Evolutionary conservation across 352 stramenopile genomes (phyloP), one percentile per base, ranked within the genome.

Genomic region (Globisporangium barbulae): DNA sequence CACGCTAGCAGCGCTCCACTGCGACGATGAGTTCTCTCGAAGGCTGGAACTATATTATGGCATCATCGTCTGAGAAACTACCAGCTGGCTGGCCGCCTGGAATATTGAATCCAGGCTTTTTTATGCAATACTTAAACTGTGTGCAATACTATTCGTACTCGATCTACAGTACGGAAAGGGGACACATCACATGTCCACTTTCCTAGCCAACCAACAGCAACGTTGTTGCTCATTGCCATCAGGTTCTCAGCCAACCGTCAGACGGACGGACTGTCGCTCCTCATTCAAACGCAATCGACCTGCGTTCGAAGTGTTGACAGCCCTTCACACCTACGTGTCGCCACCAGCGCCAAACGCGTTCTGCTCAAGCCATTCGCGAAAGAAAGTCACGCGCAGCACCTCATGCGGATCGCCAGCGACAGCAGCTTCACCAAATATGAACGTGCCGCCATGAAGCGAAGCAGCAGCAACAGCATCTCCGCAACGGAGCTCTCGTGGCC

Each of bases 371-470:
- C 54, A 61, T 52, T 61, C 37, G 49, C 49, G 52, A 57, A 41
- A 42, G 30, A 57, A 57, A 28, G 22, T 13, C 33, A n/a, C 12
- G 19, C 3, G 9, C 19, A 39, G 25, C 7, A 17, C 25, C 44
- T 15, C 5, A 58, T 64, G 59, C 22, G 59, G 19, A 42, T 42
- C 48, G 48, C 59, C 22, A 30, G 13, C 9, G 31, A 19, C 47
- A 25, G 5, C 59, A 30, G 22, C 37, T 8, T 15, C 22, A 5
- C 15, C 59, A 64, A 58, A 50, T 64, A 64, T 64, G 59, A 64
- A 57, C 25, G 21, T 37, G 48, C 47, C 12, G n/a, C 22, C 33
- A 64, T 64, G 59, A 64, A 64, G 48, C 47, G 59, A 56, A 64
- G 35, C 50, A 25, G 19, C 13, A 25, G 15, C 17, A 25, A 6